These are phyloP conservation scores for Endocarpon pusillum DNA, from an alignment of 495 filamentous ascomycete genomes.

Conservation along the genomic window DNA sequence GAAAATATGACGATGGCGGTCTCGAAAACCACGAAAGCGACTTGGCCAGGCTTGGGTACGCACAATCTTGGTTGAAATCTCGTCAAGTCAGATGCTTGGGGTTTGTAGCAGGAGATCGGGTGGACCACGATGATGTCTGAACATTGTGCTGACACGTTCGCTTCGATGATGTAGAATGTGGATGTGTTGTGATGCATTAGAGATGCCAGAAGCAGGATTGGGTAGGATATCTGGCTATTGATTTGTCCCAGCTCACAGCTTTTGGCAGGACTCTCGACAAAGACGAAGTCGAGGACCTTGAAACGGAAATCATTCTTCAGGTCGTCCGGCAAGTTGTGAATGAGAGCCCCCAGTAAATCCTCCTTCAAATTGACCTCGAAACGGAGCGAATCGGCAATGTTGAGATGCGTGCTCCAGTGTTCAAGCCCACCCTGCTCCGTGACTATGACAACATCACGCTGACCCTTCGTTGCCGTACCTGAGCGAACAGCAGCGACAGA, in stretches of 20 bases:
- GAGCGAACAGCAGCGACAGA: slow-evolving; percentile 64
- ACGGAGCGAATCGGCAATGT: slow-evolving; percentile 44
- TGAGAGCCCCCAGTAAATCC: slow-evolving; percentile 17
- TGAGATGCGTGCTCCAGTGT: slow-evolving; percentile 74
- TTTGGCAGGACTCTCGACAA: slow-evolving; percentile 10
- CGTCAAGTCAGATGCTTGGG: slow-evolving; percentile 20
- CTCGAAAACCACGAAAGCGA: slow-evolving; percentile 69
- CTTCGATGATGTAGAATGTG: slow-evolving; percentile 34
- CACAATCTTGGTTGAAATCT: slow-evolving; percentile 48
- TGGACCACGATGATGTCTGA: slow-evolving; percentile 35
- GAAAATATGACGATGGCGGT: slow-evolving; percentile 62
- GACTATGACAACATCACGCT: slow-evolving; percentile 65
- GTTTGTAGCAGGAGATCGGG: slow-evolving; percentile 43
- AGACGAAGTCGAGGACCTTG: slow-evolving; percentile 28
- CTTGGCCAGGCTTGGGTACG: slow-evolving; percentile 55
- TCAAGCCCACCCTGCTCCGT: slow-evolving; percentile 59
- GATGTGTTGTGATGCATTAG: slow-evolving; percentile 11
- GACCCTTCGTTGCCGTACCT: slow-evolving; percentile 51
- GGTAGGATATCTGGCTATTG: too few relatives aligned
- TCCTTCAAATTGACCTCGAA: slow-evolving; percentile 31
- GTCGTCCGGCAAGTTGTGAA: too few relatives aligned
- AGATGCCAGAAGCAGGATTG: slow-evolving; percentile 16
- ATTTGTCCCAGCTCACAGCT: slow-evolving; percentile 13
- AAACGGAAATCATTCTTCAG: slow-evolving; percentile 8
- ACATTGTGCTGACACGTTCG: slow-evolving; percentile 12